Evolutionary conservation across 2,329 filamentous ascomycete genomes (phyloP).

Genomic region (Exophiala xenobiotica): DNA sequence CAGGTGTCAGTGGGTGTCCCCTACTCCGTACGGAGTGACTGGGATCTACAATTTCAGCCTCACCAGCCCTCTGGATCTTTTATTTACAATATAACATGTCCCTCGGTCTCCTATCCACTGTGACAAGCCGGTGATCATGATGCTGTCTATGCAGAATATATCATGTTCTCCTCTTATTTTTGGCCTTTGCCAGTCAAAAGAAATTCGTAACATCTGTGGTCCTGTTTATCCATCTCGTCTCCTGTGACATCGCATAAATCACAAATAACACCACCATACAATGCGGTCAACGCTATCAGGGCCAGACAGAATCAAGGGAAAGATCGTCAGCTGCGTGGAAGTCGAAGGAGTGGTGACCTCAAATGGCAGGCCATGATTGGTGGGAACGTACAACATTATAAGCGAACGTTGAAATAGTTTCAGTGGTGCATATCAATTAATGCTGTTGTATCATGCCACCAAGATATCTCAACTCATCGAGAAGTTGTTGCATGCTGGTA

Average conservation of each 20-base stretch:
- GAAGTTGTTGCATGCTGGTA: constrained; percentile 48
- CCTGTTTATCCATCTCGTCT: neutral
- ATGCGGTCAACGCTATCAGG: constrained; percentile 1
- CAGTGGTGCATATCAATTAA: no score
- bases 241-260: neutral
- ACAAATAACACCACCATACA: constrained; percentile 1
- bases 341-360: neutral
- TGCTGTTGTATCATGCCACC: constrained; percentile 44
- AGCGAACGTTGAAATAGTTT: no score
- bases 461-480: constrained; percentile 54
- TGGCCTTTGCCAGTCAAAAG: neutral
- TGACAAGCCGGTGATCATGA: no score
- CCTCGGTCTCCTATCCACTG: no score
- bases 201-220: constrained; percentile 7
- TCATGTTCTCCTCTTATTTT: neutral
- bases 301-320: no score
- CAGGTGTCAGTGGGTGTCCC: no score
- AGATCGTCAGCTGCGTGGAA: neutral
- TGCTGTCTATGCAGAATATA: constrained; percentile 2
- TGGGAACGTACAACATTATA: no score
- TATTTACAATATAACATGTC: no score
- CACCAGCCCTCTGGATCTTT: no score
- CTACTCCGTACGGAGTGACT: no score
- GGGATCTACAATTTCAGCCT: no score
- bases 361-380: no score